phyloP scores from a whole-genome alignment of 495 filamentous ascomycete species.

The Podospora didyma region DNA sequence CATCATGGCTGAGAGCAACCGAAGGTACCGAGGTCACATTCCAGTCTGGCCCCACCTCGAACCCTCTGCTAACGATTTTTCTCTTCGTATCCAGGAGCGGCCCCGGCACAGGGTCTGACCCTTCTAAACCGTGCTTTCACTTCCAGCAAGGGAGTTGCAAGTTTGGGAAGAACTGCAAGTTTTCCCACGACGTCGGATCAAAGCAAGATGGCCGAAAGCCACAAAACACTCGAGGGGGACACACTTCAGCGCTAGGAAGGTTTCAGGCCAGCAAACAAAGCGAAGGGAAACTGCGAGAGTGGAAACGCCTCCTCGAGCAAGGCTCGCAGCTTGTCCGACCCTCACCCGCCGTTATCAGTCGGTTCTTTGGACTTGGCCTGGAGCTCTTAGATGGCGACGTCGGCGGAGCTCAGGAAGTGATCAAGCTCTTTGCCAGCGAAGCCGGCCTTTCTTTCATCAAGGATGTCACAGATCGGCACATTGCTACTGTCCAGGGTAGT shows the following conservation, averaged over 20 bases:
- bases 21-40: no score
- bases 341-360: constrained; percentile 2
- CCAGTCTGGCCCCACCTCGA: no score
- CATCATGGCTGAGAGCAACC: no score
- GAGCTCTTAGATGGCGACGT: constrained; percentile 33
- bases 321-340: constrained; percentile 9
- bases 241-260: not conserved
- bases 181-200: not conserved
- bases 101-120: not conserved
- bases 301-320: constrained; percentile 21
- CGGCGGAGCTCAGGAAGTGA: constrained; percentile 27
- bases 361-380: constrained; percentile 30
- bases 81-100: no score
- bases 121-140: not conserved
- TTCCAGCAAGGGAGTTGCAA: not conserved
- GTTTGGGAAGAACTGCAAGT: not conserved
- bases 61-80: no score
- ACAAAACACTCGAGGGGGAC: not conserved
- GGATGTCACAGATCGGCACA: constrained; percentile 26
- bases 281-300: constrained; percentile 22
- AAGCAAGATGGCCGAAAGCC: not conserved
- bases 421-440: constrained; percentile 32
- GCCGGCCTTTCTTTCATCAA: constrained; percentile 31
- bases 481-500: not conserved
- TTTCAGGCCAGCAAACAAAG: not conserved